Evolutionary conservation across 257 asterid genomes (phyloP).

Genomic region (Solanum chmielewskii): DNA sequence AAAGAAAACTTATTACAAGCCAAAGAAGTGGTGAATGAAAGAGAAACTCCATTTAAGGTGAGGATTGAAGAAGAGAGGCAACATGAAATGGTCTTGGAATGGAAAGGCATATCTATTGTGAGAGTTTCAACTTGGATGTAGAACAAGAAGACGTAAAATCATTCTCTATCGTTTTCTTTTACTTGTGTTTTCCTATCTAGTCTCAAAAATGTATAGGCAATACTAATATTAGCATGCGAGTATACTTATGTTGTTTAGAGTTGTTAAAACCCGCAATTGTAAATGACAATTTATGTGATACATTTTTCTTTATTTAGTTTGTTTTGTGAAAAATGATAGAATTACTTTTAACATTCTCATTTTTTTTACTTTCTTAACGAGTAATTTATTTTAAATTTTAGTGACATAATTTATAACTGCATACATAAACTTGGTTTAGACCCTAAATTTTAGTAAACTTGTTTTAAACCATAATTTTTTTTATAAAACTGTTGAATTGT

Average conservation of each 20-base stretch:
- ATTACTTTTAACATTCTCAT: not conserved
- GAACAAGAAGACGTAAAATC: slow-evolving; percentile 5
- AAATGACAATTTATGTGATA: not conserved
- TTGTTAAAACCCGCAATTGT: not conserved
- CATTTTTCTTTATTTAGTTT: not conserved
- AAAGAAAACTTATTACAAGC: slow-evolving; percentile 44
- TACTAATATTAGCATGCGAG: not conserved
- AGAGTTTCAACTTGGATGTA: slow-evolving; percentile 63
- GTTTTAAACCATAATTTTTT: not conserved
- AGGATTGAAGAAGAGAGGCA: slow-evolving; percentile 12
- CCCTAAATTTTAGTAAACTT: no score
- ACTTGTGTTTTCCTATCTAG: not conserved
- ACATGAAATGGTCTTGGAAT: slow-evolving; percentile 48
- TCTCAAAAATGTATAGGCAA: not conserved
- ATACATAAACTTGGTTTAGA: not conserved
- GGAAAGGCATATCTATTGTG: slow-evolving; percentile 50
- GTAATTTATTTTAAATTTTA: not conserved
- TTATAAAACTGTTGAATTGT: not conserved
- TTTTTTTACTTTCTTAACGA: not conserved
- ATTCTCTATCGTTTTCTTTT: not conserved
- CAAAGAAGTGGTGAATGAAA: slow-evolving; percentile 34
- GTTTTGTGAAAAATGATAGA: not conserved
- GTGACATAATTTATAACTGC: not conserved
- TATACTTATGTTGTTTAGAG: not conserved
- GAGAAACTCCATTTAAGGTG: slow-evolving; percentile 24